These are phyloP conservation scores for Monosporascus sp. DNA, from an alignment of 2,329 filamentous ascomycete genomes.

Conservation along the genomic window DNA sequence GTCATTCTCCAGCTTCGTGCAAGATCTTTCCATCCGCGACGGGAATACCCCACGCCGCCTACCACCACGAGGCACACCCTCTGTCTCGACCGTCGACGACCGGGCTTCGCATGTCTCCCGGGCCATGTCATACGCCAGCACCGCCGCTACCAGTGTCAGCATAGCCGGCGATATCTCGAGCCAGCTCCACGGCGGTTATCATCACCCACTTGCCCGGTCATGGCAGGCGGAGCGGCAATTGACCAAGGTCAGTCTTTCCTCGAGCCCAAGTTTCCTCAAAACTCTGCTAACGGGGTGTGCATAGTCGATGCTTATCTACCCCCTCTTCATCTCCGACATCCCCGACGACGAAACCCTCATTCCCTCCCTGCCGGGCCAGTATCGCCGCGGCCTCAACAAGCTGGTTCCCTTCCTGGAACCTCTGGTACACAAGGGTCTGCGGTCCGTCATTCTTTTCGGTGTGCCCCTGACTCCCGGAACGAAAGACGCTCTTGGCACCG, in stretches of 20 bases:
- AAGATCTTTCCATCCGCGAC: constrained; percentile 58
- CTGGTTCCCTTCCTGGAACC: constrained; percentile 79
- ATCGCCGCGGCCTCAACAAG: constrained; percentile 82
- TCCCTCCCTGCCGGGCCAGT: constrained; percentile 84
- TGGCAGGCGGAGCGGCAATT: constrained; percentile 84
- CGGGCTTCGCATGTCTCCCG: constrained; percentile 55
- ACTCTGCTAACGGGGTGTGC: not conserved
- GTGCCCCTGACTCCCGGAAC: constrained; percentile 75
- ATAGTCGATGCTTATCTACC: constrained; percentile 97
- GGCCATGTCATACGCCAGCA: constrained; percentile 62
- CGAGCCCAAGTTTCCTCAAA: not conserved
- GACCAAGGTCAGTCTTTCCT: constrained; percentile 59
- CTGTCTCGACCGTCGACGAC: constrained; percentile 53
- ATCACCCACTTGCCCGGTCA: constrained; percentile 69
- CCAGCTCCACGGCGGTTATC: constrained; percentile 78
- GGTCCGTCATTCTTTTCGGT: constrained; percentile 92
- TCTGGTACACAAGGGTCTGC: constrained; percentile 81
- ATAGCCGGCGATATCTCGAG: constrained; percentile 72
- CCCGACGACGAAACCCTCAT: constrained; percentile 89
- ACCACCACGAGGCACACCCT: constrained; percentile 35
- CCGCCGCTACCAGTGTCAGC: constrained; percentile 62
- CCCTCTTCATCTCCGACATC: constrained; percentile 90
- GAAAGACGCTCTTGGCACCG: constrained; percentile 88
- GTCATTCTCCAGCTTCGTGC: constrained; percentile 64
- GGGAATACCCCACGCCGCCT: constrained; percentile 40